Base-by-base conservation (phyloP, 106 monocot species). In the Dioscorea zingiberensis region DNA sequence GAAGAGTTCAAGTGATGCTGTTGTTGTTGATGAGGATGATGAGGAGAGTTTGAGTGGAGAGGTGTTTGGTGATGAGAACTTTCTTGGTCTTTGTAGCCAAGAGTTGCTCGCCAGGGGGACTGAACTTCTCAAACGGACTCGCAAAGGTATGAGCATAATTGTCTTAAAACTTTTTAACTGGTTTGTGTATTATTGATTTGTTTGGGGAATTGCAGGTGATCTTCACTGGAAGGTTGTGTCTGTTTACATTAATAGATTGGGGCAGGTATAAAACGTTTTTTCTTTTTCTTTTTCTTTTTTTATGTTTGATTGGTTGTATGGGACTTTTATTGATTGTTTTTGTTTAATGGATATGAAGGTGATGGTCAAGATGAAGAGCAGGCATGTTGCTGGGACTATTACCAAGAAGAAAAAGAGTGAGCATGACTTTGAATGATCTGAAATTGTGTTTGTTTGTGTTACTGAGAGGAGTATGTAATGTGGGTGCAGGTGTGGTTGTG, bases 351-450 rank as follows among this genome's bases (percentile, higher is more conserved):
- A n/a, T n/a, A n/a, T n/a, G n/a, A n/a, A n/a, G n/a, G 95, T 97
- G 72, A 84, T 82, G 79, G 75, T 97, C 4, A 97, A 97, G 77
- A 97, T 84, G 79, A 97, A 97, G 79, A 92, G 92, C 64, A 83
- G 75, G 68, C 92, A 97, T 78, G 87, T 92, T 21, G 97, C 88
- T 2, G 86, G 92, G 32, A 86, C 97, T 0, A 86, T 97, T 49
- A 92, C 97, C 10, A 97, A 97, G 81, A 97, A 97, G 81, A 97
- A 97, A 29, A 97, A 97, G 71, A 86, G 97, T 92, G 70, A 68
- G 70, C 22, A 38, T 0, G 38, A 38, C 10, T 38, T 6, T 38
- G 0, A 8, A 56, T 24, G 22, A 21, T 56, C 10, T 58, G 25
- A 6, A 1, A 60, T 4, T 25, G 7, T 26, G 27, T 14, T 1